Conservation (phyloP, 768 basidiomycete species). For the Mycena maculata region DNA sequence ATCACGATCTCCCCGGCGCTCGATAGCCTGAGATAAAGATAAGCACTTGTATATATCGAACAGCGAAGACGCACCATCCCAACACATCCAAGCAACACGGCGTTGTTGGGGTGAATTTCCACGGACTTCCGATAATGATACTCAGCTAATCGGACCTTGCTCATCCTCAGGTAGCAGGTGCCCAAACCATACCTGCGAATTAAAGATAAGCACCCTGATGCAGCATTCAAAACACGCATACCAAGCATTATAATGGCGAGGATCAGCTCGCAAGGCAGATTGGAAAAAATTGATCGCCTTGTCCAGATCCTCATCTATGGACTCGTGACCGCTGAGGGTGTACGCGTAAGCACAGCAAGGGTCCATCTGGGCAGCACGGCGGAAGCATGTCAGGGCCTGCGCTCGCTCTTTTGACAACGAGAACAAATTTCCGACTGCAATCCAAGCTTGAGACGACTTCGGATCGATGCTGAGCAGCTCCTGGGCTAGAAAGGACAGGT, state of each 20-base stretch:
- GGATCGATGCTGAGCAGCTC: slow-evolving; percentile 88
- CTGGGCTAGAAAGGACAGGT: slow-evolving; percentile 93
- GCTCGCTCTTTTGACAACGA: slow-evolving; percentile 94
- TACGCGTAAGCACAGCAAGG: slow-evolving; percentile 94
- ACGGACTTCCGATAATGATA: slow-evolving; percentile 95
- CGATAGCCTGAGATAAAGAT: slow-evolving; percentile 75
- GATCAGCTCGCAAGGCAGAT: slow-evolving; percentile 89
- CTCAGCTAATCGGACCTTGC: slow-evolving; percentile 92
- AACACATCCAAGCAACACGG: slow-evolving; percentile 95
- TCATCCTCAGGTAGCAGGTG: slow-evolving; percentile 94
- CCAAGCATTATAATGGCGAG: slow-evolving; percentile 98
- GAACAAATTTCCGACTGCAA: slow-evolving; percentile 95
- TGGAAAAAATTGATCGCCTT: slow-evolving; percentile 93
- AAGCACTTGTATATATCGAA: slow-evolving; percentile 35
- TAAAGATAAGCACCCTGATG: slow-evolving; percentile 43
- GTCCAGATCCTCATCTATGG: slow-evolving; percentile 94
- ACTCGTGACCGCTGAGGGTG: slow-evolving; percentile 97
- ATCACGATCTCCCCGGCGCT: slow-evolving; percentile 82
- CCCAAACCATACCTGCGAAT: slow-evolving; percentile 95
- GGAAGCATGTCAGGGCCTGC: slow-evolving; percentile 94
- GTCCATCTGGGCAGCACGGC: slow-evolving; percentile 89
- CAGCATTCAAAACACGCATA: slow-evolving; percentile 55
- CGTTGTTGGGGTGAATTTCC: slow-evolving; percentile 93
- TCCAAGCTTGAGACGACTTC: slow-evolving; percentile 92
- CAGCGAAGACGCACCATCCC: slow-evolving; percentile 81